Conservation (phyloP, 495 filamentous ascomycete genomes). For the Podospora sp. region DNA sequence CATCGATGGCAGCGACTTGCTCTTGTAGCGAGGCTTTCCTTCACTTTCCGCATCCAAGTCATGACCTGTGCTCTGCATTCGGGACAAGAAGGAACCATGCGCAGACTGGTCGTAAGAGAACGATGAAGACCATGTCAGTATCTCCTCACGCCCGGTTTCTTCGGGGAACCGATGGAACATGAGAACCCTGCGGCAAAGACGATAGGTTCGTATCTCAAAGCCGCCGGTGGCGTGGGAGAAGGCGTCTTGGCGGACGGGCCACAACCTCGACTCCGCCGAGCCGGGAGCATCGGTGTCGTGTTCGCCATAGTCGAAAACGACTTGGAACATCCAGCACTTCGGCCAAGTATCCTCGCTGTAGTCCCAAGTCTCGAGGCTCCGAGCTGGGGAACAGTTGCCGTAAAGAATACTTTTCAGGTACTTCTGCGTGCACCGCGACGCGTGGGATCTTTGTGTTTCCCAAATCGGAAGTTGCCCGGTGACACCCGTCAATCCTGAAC, state of each 20-base stretch:
- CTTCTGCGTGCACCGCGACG: neutral
- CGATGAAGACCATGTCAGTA: conserved; percentile 27
- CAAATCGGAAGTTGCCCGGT: no score
- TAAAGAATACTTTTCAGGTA: conserved; percentile 15
- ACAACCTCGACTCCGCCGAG: neutral
- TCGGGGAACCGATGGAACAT: conserved; percentile 41
- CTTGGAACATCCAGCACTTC: conserved; percentile 36
- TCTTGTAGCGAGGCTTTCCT: no score
- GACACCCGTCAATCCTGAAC: no score
- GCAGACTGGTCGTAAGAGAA: no score
- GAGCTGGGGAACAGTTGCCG: conserved; percentile 1
- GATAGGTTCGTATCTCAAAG: conserved; percentile 39
- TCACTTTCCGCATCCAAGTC: no score
- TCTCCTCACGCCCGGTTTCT: conserved; percentile 8
- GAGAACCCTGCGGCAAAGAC: conserved; percentile 39
- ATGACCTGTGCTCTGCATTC: no score
- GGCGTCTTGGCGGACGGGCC: conserved; percentile 27
- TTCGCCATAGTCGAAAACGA: conserved; percentile 46
- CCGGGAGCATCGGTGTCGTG: conserved; percentile 20
- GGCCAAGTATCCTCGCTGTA: neutral
- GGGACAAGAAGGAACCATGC: no score
- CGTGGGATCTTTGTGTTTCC: neutral
- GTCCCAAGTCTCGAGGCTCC: neutral
- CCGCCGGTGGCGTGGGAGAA: conserved; percentile 33
- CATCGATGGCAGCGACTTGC: no score